Base-by-base conservation (phyloP, 1,139 yeast genomes). In the Candida tunisiensis region DNA sequence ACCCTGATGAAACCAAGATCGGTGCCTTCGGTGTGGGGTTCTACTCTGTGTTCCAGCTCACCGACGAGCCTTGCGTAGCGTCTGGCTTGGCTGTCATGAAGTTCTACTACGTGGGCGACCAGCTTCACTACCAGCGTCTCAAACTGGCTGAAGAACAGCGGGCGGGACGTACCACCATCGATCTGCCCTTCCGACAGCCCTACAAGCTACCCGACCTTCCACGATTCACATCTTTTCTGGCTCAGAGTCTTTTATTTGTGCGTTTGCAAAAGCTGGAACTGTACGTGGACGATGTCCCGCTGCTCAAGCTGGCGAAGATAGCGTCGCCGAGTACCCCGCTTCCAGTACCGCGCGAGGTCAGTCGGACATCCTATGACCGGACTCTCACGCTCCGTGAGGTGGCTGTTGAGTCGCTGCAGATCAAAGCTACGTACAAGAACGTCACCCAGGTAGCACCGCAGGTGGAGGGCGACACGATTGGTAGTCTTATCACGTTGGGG, bases 11-110 rank as follows among this genome's bases (percentile, higher is more conserved):
- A 37, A 74, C 93, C 34, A 88, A 88, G 82, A 88, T 88, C 58
- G 98, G 98, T 64, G 96, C 92, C 54, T 88, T 88, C 67, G 98
- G 98, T 65, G 96, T 88, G 40, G 98, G 98, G 57, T 88, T 88
- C 73, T 88, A 88, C 71, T 85, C 96, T 24, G 72, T 85, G 40
- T 88, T 88, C 71, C 80, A 88, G 62, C 91, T 88, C 49, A 94
- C 96, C 41, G 96, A 88, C 57, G 54, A 53, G 34, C 62, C 62
- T 2, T 41, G 56, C 15, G 62, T 56, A 3, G 54, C 51, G 26
- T 56, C 60, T 2, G 61, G 61, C 9, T 31, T 34, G 13, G 38
- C 47, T 2, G 49, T 53, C 15, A 53, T 55, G 57, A 44, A 49
- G 3, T 57, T 56, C 34, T 47, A 47, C 30, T 56, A 53, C 32